Percentiles rank a stretch among this genome's conserved stretches.
phyloP scores from a whole-genome alignment of 129 eudicot species.

The Centrapalus pauciflorus region DNA sequence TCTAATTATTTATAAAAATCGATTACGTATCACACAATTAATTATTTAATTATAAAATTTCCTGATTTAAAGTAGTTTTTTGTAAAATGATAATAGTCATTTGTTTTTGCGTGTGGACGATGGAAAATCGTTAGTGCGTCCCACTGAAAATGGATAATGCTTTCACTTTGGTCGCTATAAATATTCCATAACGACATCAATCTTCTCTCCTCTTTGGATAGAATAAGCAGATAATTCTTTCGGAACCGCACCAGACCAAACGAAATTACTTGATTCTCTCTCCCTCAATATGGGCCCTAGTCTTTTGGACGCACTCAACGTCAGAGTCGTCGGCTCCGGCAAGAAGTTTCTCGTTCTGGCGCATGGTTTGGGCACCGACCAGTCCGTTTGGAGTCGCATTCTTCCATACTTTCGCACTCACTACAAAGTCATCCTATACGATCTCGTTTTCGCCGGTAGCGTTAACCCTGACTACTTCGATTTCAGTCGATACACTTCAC shows the following conservation, averaged over 20 bases:
- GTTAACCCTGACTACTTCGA: constrained; percentile 93
- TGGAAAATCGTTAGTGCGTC: constrained; percentile 24
- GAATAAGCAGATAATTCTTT: constrained; percentile 20
- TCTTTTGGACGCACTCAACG: constrained; percentile 72
- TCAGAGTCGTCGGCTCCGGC: constrained; percentile 80
- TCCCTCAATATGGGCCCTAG: constrained; percentile 50
- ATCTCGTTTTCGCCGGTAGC: constrained; percentile 91
- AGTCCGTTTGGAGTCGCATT: constrained; percentile 89
- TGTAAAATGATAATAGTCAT: neutral
- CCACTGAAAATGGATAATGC: constrained; percentile 26
- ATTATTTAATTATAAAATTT: too few relatives aligned
- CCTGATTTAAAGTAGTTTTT: too few relatives aligned
- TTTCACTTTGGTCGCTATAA: constrained; percentile 26
- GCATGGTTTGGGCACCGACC: constrained; percentile 96
- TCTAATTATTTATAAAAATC: too few relatives aligned
- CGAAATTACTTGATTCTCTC: neutral
- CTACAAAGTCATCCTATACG: constrained; percentile 66
- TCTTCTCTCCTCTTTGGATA: neutral
- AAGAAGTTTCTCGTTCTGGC: constrained; percentile 56
- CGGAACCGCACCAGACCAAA: neutral
- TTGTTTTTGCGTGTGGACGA: constrained; percentile 19
- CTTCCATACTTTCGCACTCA: constrained; percentile 51
- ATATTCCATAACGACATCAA: constrained; percentile 21
- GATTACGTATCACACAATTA: too few relatives aligned
- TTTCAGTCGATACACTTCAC: constrained; percentile 63